A percentile compares a stretch with the other conserved stretches of the same genome.
Evolutionary conservation across 495 filamentous ascomycete genomes (phyloP).

Genomic region (Talaromyces thailandensis): DNA sequence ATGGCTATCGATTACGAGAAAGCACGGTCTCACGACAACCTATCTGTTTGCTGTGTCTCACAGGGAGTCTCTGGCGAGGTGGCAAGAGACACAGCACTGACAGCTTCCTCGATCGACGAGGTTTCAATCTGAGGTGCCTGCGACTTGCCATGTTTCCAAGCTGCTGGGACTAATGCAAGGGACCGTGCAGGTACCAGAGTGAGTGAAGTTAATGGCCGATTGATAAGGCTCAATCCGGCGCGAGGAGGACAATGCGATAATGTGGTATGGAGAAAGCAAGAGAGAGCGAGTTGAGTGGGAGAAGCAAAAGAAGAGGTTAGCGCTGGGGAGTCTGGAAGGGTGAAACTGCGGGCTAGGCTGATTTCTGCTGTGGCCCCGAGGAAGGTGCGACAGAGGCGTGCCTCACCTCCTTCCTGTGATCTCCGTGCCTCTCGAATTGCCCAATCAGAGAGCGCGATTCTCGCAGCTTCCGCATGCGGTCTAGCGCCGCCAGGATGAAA

Average conservation of each 20-base stretch:
- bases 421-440: neutral
- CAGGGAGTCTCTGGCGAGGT: neutral
- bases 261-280: neutral
- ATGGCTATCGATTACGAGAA: neutral
- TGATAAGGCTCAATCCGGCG: neutral
- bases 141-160: neutral
- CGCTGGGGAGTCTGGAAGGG: too few species aligned
- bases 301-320: neutral
- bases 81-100: neutral
- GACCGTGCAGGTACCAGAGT: neutral
- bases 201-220: neutral
- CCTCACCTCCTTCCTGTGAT: neutral
- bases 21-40: neutral
- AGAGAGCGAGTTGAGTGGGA: neutral
- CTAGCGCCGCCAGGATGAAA: neutral
- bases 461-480: neutral
- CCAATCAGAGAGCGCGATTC: neutral
- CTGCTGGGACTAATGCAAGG: neutral
- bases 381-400: neutral
- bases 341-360: neutral
- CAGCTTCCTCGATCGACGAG: neutral
- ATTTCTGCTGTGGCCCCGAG: neutral
- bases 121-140: neutral
- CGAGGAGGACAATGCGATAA: neutral
- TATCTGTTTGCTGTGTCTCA: neutral